Conservation (phyloP, 1,284 basidiomycete species). For the Xerocomus nothofagi region DNA sequence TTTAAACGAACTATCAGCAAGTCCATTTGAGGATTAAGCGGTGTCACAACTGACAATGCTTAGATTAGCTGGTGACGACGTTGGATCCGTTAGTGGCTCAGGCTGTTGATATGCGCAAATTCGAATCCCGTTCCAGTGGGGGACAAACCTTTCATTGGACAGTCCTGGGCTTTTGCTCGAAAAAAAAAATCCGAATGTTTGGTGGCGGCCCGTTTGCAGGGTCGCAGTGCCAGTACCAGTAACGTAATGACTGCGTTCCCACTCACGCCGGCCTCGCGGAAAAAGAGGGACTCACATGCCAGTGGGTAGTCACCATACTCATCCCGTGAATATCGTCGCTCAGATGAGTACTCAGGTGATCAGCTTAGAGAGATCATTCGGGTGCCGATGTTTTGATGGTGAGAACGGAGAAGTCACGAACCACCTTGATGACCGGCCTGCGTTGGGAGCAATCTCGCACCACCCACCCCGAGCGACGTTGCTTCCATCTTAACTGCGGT, state of each 20-base stretch:
- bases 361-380: constrained; percentile 6
- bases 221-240: constrained; percentile 3
- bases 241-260: constrained; percentile 18
- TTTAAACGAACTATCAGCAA: constrained; percentile 9
- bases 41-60: neutral
- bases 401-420: constrained; percentile 14
- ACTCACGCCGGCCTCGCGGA: neutral
- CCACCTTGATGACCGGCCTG: neutral
- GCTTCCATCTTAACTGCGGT: constrained; percentile 19
- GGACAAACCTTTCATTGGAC: no score
- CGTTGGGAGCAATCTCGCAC: constrained; percentile 15
- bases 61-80: constrained; percentile 23
- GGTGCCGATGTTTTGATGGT: constrained; percentile 11
- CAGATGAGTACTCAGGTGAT: constrained; percentile 8
- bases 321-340: neutral
- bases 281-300: constrained; percentile 3
- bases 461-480: constrained; percentile 9
- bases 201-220: constrained; percentile 14
- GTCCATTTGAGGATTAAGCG: neutral
- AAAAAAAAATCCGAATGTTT: constrained; percentile 1
- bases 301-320: neutral
- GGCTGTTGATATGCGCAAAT: constrained; percentile 8
- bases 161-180: neutral
- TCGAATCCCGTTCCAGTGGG: neutral
- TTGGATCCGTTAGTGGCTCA: constrained; percentile 17